These are phyloP conservation scores for Polygonum aviculare DNA, from an alignment of 148 eudicot species.

Conservation along the genomic window DNA sequence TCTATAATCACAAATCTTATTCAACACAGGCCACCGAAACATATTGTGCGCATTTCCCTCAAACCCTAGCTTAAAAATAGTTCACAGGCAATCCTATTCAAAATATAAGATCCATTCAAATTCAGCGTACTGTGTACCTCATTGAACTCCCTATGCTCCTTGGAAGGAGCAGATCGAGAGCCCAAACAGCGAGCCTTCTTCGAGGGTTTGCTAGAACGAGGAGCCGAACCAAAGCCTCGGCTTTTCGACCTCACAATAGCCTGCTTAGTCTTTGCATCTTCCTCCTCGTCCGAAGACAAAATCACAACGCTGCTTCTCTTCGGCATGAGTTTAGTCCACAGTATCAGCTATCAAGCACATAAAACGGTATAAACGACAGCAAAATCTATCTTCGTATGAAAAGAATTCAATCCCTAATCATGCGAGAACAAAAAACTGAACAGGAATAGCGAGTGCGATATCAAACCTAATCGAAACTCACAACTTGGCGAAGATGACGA, in stretches of 20 bases:
- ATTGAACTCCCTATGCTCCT: slow-evolving; percentile 22
- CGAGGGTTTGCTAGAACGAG: slow-evolving; percentile 20
- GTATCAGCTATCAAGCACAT: slow-evolving; percentile 31
- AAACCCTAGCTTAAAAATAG: neutral
- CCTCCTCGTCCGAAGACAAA: slow-evolving; percentile 41
- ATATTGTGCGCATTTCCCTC: neutral
- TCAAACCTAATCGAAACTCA: neutral
- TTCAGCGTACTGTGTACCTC: slow-evolving; percentile 22
- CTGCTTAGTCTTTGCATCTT: neutral
- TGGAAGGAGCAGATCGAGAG: slow-evolving; percentile 12
- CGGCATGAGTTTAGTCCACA: slow-evolving; percentile 21
- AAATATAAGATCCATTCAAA: neutral
- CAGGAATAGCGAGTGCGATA: neutral
- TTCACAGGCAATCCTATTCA: neutral
- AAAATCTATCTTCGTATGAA: slow-evolving; percentile 12
- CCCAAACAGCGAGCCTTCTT: slow-evolving; percentile 32
- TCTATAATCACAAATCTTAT: neutral
- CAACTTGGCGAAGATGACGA: neutral
- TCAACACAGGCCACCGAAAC: neutral
- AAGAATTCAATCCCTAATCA: slow-evolving; percentile 3
- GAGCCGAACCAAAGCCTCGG: slow-evolving; percentile 20
- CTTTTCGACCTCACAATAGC: neutral
- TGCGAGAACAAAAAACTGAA: neutral
- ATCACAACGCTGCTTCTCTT: slow-evolving; percentile 35
- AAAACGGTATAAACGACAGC: slow-evolving; percentile 28